These are phyloP conservation scores for Debaryomyces subglobosus DNA, from an alignment of 1,139 yeast genomes.

Conservation along the genomic window DNA sequence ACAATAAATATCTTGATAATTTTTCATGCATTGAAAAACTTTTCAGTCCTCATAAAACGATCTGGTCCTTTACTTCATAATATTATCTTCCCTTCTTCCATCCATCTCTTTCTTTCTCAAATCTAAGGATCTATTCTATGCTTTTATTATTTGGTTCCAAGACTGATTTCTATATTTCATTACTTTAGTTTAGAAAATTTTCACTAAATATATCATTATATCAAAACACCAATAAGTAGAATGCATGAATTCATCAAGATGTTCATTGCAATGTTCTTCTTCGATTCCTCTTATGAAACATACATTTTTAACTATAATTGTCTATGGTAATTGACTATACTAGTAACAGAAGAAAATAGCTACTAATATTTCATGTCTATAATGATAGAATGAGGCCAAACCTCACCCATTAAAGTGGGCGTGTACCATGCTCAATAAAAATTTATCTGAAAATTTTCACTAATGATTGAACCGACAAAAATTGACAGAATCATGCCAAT, in stretches of 20 bases:
- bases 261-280: not conserved
- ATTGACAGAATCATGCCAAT: not conserved
- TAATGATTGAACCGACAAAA: not conserved
- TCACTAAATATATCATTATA: not conserved
- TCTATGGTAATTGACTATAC: conserved; percentile 6
- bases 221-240: not conserved
- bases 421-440: conserved; percentile 6
- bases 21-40: not conserved
- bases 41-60: not conserved
- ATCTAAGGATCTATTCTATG: not conserved
- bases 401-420: not conserved
- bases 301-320: conserved; percentile 6
- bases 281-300: not conserved
- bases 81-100: not conserved
- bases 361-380: conserved; percentile 4
- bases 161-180: not conserved
- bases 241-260: not conserved
- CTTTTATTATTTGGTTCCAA: not conserved
- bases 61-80: too few species aligned
- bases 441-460: not conserved
- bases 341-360: conserved; percentile 5
- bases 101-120: too few species aligned
- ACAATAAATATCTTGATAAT: conserved; percentile 1
- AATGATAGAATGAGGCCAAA: conserved; percentile 5
- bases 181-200: not conserved